These are phyloP conservation scores for Pseudogymnoascus sp. DNA, from an alignment of 2,329 filamentous ascomycete genomes.

Conservation along the genomic window DNA sequence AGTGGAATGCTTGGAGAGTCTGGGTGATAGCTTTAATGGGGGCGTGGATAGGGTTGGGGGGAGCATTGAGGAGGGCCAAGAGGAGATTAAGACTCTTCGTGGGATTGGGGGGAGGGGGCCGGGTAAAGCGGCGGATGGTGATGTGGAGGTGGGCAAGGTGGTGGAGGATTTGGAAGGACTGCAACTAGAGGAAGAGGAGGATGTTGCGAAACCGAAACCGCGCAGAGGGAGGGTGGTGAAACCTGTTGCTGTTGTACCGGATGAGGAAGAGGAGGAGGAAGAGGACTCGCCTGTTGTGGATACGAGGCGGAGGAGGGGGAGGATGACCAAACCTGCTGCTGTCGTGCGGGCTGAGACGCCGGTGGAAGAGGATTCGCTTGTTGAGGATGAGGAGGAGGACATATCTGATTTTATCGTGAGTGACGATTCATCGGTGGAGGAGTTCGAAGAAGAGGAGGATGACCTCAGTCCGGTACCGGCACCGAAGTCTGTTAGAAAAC, in stretches of 20 bases:
- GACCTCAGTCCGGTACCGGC: conserved; percentile 14
- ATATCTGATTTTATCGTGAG: conserved; percentile 26
- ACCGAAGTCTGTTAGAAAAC: conserved; percentile 19
- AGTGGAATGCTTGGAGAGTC: not conserved
- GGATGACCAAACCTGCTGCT: not conserved
- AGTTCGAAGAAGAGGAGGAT: conserved; percentile 15
- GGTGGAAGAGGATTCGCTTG: not conserved
- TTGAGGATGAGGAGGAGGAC: conserved; percentile 12
- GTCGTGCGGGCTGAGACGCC: not conserved
- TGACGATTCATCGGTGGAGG: conserved; percentile 18
- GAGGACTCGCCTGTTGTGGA: conserved; percentile 11
- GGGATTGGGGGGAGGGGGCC: not conserved
- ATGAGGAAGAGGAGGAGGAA: conserved; percentile 1
- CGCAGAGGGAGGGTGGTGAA: not conserved
- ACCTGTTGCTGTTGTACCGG: not conserved
- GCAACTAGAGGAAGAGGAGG: not conserved
- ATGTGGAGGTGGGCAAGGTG: not conserved
- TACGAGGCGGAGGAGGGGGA: not conserved
- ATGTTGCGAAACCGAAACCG: not conserved
- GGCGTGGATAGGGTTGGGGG: not conserved
- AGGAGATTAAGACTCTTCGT: not conserved
- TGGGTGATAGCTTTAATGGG: not conserved
- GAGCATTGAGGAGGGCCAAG: not conserved
- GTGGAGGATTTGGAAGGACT: not conserved
- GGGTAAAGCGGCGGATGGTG: not conserved